phyloP scores from a whole-genome alignment of 2,329 filamentous ascomycete genomes.

The Tolypocladium tropicale region DNA sequence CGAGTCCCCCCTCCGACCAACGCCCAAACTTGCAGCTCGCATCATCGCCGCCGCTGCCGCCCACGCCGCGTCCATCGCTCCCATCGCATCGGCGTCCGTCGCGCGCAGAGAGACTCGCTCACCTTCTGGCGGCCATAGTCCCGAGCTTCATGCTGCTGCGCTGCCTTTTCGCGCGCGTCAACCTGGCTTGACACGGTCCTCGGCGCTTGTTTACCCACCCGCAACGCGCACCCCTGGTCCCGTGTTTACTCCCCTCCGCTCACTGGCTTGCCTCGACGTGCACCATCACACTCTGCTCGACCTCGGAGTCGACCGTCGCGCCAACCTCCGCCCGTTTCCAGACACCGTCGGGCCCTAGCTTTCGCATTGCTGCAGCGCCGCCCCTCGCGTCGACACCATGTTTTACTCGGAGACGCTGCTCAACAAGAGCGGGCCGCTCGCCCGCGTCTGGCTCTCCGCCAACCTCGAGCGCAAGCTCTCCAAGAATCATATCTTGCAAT shows the following conservation, averaged over 20 bases:
- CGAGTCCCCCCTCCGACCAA: slow-evolving; percentile 11
- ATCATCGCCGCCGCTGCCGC: slow-evolving; percentile 7
- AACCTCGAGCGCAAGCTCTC: slow-evolving; percentile 98
- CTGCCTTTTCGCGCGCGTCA: slow-evolving; percentile 17
- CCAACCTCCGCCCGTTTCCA: not conserved
- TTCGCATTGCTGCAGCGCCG: slow-evolving; percentile 17
- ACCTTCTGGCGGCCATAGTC: slow-evolving; percentile 11
- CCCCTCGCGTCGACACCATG: slow-evolving; percentile 47
- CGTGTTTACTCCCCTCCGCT: slow-evolving; percentile 20
- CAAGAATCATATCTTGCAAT: slow-evolving; percentile 90
- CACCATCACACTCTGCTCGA: slow-evolving; percentile 4
- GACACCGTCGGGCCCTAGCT: not conserved
- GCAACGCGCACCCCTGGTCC: slow-evolving; percentile 19
- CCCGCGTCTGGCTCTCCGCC: slow-evolving; percentile 95
- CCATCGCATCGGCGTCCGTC: slow-evolving; percentile 12
- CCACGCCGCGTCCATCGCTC: slow-evolving; percentile 8
- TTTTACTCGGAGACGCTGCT: slow-evolving; percentile 96
- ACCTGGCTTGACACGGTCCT: slow-evolving; percentile 14
- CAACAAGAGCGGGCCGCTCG: slow-evolving; percentile 92
- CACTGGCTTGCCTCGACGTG: slow-evolving; percentile 6
- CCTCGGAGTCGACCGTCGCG: not conserved
- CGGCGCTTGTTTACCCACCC: slow-evolving; percentile 20
- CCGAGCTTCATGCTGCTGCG: slow-evolving; percentile 18
- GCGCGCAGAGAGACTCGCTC: slow-evolving; percentile 11
- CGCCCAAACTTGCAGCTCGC: slow-evolving; percentile 7